phyloP scores from a whole-genome alignment of 129 eudicot genomes.

The Saussurea involucrata region DNA sequence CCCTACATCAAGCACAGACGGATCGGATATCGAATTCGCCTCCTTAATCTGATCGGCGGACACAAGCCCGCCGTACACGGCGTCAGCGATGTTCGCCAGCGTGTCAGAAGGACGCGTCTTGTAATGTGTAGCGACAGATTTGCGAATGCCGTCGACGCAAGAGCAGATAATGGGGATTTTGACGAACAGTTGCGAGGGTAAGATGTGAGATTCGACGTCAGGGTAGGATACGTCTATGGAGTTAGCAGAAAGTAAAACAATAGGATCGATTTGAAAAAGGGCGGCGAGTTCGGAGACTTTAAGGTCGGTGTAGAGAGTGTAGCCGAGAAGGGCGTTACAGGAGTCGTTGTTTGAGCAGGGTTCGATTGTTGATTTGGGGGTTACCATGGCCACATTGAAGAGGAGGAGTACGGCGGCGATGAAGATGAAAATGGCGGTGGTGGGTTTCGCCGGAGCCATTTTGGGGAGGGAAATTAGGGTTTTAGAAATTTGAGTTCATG shows the following conservation, averaged over 20 bases:
- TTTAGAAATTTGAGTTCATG: conserved; percentile 17
- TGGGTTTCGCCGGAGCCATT: conserved; percentile 17
- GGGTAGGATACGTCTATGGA: conserved; percentile 76
- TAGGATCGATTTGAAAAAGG: conserved; percentile 82
- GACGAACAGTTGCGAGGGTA: conserved; percentile 72
- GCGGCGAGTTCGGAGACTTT: conserved; percentile 87
- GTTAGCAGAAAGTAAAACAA: conserved; percentile 65
- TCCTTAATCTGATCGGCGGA: conserved; percentile 90
- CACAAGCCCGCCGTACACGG: conserved; percentile 78
- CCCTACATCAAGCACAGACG: conserved; percentile 71
- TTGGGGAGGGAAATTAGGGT: conserved; percentile 18
- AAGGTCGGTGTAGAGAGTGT: conserved; percentile 93
- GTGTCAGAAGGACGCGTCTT: conserved; percentile 83
- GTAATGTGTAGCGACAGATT: conserved; percentile 62
- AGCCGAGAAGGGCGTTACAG: conserved; percentile 72
- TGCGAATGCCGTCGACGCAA: conserved; percentile 84
- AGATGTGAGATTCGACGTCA: conserved; percentile 89
- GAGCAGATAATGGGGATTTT: conserved; percentile 74
- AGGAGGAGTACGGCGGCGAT: conserved; percentile 26
- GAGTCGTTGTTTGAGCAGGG: conserved; percentile 83
- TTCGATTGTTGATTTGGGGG: conserved; percentile 89
- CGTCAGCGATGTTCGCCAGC: conserved; percentile 55
- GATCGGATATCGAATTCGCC: conserved; percentile 68
- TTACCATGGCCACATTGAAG: conserved; percentile 10
- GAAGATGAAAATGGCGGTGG: conserved; percentile 9